Base-by-base conservation (phyloP, 2,329 filamentous ascomycete species). In the Capronia epimyces region DNA sequence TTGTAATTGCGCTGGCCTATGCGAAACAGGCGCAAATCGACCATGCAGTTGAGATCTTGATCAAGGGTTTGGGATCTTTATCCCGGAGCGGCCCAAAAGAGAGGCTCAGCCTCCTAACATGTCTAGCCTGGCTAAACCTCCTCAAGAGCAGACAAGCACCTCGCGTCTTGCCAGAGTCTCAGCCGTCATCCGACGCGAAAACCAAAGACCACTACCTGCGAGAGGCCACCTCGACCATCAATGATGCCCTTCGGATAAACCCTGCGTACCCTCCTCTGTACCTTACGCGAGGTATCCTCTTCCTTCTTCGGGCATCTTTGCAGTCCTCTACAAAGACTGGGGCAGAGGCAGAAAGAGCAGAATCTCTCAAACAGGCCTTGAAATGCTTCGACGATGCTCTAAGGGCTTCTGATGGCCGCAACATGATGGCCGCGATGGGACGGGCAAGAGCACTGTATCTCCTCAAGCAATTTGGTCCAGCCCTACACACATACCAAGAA, bases 331-430 rank as follows among this genome's bases (percentile, higher is more conserved):
- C 87, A 1, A 89, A 87, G 60, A 71, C 79, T 1, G 74, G 78
- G 3, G 77, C 79, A 7, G 81, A 80, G 15, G 74, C 76, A 7
- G 89, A 95, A 64, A 73, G 78, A 65, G 79, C 83, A 44, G 89
- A 96, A 60, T 83, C 89, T 32, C 71, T 96, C 55, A 87, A 89
- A 61, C 83, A 86, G 56, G 90, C 93, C 1, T 75, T 91, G 56
- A 96, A 95, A 69, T 89, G 87, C 55, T 98, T 98, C 65, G 93
- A 98, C 58, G 91, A 97, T 67, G 89, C 91, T 2, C 82, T 93
- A 44, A 83, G 89, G 57, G 83, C 87, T 5, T 96, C 91, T 0
- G 80, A 85, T 49, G 84, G 86, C 22, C 87, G 85, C 66, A 98
- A 98, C 64, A 84, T 97, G 75, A 83, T 98, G 75, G 93, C 93